These are phyloP conservation scores for Taiozyma sp. DNA, from an alignment of 1,139 yeast species.

Conservation along the genomic window DNA sequence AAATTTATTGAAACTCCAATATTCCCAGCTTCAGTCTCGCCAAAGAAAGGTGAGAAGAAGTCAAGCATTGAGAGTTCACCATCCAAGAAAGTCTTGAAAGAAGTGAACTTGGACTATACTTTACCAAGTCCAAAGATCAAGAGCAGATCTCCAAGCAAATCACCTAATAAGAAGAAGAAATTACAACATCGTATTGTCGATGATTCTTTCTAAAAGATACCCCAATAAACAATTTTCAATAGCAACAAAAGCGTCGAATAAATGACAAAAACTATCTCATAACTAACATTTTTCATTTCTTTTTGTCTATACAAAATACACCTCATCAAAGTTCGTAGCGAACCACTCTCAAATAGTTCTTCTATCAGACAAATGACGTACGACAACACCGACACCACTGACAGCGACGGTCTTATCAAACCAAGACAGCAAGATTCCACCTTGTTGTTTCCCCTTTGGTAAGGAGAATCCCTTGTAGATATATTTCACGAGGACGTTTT, in stretches of 20 bases:
- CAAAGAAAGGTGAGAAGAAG: slow-evolving; percentile 3
- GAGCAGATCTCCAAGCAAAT: slow-evolving; percentile 10
- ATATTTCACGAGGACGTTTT: slow-evolving; percentile 76
- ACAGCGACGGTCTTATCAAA: slow-evolving; percentile 82
- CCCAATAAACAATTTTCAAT: background rate
- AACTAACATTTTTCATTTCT: background rate
- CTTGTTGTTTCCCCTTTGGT: slow-evolving; percentile 75
- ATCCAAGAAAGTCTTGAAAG: slow-evolving; percentile 11
- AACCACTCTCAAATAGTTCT: slow-evolving; percentile 48
- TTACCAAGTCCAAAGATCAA: slow-evolving; percentile 11
- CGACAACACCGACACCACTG: slow-evolving; percentile 86
- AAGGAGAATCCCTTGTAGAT: slow-evolving; percentile 82
- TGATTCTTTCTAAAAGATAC: slow-evolving; percentile 1
- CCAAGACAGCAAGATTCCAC: slow-evolving; percentile 86
- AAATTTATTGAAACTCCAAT: slow-evolving; percentile 8
- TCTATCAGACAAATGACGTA: slow-evolving; percentile 81
- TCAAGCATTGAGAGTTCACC: slow-evolving; percentile 7
- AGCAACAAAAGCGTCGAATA: background rate
- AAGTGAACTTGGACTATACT: slow-evolving; percentile 11
- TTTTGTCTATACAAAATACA: too few relatives aligned
- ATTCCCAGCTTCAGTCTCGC: slow-evolving; percentile 6
- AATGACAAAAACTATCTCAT: background rate
- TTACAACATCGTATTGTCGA: slow-evolving; percentile 7
- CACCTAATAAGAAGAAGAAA: slow-evolving; percentile 10
- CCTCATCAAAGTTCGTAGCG: too few relatives aligned